Conservation (phyloP, 495 filamentous ascomycete genomes). For the Hypoxylon intermedium region DNA sequence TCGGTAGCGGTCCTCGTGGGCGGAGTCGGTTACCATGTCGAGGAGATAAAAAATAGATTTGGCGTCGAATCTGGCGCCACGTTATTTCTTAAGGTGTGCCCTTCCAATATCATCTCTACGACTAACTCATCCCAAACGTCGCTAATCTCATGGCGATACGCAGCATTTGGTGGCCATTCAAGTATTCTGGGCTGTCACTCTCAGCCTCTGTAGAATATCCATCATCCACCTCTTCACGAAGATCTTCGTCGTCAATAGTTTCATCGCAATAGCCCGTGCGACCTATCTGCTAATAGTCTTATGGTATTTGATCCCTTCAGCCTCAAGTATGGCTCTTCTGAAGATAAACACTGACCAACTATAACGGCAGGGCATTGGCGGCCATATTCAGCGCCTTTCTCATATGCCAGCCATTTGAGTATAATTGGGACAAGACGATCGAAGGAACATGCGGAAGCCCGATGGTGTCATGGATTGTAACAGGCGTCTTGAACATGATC, state of each 20-base stretch:
- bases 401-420: constrained; percentile 38
- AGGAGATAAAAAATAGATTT: constrained; percentile 31
- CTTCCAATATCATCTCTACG: not conserved
- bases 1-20: constrained; percentile 30
- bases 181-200: constrained; percentile 37
- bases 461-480: constrained; percentile 36
- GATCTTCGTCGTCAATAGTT: constrained; percentile 37
- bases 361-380: constrained; percentile 26
- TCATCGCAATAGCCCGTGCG: constrained; percentile 31
- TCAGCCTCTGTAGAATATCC: constrained; percentile 41
- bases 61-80: constrained; percentile 18
- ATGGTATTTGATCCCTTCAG: constrained; percentile 23
- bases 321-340: not conserved
- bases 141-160: constrained; percentile 6
- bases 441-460: constrained; percentile 37
- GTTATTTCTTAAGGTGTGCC: constrained; percentile 25
- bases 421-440: constrained; percentile 40
- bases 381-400: constrained; percentile 37
- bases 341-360: not conserved
- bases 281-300: constrained; percentile 33
- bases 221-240: constrained; percentile 35
- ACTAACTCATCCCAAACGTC: not conserved
- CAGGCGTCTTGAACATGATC: constrained; percentile 40
- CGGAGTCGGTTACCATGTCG: constrained; percentile 29
- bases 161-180: constrained; percentile 30